Percentiles rank a stretch among this genome's conserved stretches.
Evolutionary conservation across 352 stramenopile species (phyloP).

Genomic region (Elongisporangium undulatum): DNA sequence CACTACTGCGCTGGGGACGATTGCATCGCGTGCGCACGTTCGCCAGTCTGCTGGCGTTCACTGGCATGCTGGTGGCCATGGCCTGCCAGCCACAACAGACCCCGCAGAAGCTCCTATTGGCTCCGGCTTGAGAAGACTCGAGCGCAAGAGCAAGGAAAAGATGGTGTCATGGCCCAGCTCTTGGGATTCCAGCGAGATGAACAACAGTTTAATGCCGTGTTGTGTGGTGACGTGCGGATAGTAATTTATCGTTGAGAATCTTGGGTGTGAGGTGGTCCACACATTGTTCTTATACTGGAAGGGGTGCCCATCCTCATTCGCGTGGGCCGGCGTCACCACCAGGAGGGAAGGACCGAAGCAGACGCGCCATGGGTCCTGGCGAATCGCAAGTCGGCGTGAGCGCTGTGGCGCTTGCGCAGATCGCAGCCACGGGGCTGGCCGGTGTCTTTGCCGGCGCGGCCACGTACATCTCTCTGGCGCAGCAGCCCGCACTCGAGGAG

Average conservation of each 20-base stretch:
- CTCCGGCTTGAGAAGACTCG: background rate
- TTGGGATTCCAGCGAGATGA: too few relatives aligned
- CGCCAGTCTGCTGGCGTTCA: conserved; percentile 50
- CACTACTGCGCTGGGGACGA: conserved; percentile 44
- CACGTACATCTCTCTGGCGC: conserved; percentile 65
- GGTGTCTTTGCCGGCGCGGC: conserved; percentile 67
- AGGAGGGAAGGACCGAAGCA: background rate
- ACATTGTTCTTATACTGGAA: background rate
- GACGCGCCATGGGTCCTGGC: conserved; percentile 8
- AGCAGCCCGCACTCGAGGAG: conserved; percentile 68
- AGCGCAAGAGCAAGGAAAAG: background rate
- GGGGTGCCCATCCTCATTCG: background rate
- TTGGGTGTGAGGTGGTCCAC: background rate
- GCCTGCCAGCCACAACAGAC: conserved; percentile 12
- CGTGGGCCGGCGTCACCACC: conserved; percentile 6
- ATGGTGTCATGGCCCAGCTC: background rate
- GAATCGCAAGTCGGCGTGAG: conserved; percentile 20
- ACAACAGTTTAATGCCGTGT: too few relatives aligned
- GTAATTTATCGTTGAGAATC: background rate
- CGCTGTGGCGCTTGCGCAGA: conserved; percentile 57
- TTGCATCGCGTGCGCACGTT: conserved; percentile 52
- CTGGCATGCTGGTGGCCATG: conserved; percentile 58
- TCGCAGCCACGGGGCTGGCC: conserved; percentile 50
- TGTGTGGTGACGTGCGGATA: background rate
- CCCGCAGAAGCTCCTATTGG: background rate